Conservation (phyloP, 2,329 filamentous ascomycete species). For the Fusarium pseudoanthophilum region DNA sequence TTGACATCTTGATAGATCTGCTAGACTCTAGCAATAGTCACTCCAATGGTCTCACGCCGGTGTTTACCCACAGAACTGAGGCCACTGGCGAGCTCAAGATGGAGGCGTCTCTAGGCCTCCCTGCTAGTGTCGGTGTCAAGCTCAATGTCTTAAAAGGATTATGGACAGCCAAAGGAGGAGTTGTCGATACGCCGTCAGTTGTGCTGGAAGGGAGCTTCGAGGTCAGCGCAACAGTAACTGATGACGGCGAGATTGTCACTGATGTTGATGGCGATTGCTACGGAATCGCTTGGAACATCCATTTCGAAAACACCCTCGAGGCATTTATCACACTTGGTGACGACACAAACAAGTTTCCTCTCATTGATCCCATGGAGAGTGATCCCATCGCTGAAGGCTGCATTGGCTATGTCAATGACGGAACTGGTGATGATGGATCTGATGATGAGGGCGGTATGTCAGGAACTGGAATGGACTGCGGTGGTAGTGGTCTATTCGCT, state of each 20-base stretch:
- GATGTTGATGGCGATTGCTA: constrained; percentile 4
- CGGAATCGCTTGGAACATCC: constrained; percentile 11
- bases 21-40: background rate
- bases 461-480: background rate
- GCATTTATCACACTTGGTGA: background rate
- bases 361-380: background rate
- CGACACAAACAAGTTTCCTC: background rate
- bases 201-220: background rate
- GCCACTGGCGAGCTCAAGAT: background rate
- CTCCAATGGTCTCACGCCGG: background rate
- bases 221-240: background rate
- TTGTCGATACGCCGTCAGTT: constrained; percentile 4
- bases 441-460: background rate
- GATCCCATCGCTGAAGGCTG: constrained; percentile 9
- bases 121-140: background rate
- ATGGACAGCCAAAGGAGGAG: background rate
- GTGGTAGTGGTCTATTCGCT: background rate
- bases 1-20: constrained; percentile 4
- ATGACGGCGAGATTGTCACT: background rate
- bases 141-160: background rate
- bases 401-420: constrained; percentile 14
- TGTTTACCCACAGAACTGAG: background rate
- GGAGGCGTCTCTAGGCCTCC: background rate
- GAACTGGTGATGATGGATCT: background rate
- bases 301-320: constrained; percentile 5